Evolutionary conservation across 768 basidiomycete species (phyloP), one percentile per base, ranked within the genome.

Genomic region (Kwoniella newhampshirensis): DNA sequence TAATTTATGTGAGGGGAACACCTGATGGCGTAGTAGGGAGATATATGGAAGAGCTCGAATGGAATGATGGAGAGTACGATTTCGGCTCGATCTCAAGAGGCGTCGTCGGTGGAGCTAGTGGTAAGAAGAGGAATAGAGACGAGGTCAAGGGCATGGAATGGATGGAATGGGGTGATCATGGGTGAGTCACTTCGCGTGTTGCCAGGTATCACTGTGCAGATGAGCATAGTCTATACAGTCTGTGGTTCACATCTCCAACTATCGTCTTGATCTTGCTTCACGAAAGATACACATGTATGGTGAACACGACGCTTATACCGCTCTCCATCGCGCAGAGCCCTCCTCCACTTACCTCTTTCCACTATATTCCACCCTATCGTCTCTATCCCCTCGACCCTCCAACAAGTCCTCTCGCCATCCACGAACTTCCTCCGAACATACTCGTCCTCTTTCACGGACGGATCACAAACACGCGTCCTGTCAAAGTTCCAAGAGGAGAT

Each of bases 1-100:
- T 73, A 43, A 59, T 73, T 25, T 67, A 67, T 42, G 58, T 70
- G 23, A 60, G 56, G 28, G 71, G 71, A 3, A 62, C 57, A 17
- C 56, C 61, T 2, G 66, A 70, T 32, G 71, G 71, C 6, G 66
- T 73, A 12, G 60, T 73, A 4, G 71, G 71, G 8, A 18, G 71
- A 21, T 73, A 73, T 47, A 69, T 73, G 68, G 71, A 73, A 37
- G 71, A 73, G 42, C 30, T 73, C 48, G 68, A 71, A 43, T 57
- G 23, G 40, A 67, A 71, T 54, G 70, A 71, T 55, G 70, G 70
- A 13, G 45, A 60, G 12, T 40, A 53, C n/a, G 70, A 71, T 57
- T 71, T 71, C 39, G 67, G 67, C 4, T n/a, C 36, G 26, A 6
- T 66, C 7, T 59, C 55, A 25, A 40, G 62, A 36, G 59, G 54